Percentiles rank a stretch among this genome's conserved stretches.
Evolutionary conservation across 768 basidiomycete genomes (phyloP).

Genomic region (Russula sp.): DNA sequence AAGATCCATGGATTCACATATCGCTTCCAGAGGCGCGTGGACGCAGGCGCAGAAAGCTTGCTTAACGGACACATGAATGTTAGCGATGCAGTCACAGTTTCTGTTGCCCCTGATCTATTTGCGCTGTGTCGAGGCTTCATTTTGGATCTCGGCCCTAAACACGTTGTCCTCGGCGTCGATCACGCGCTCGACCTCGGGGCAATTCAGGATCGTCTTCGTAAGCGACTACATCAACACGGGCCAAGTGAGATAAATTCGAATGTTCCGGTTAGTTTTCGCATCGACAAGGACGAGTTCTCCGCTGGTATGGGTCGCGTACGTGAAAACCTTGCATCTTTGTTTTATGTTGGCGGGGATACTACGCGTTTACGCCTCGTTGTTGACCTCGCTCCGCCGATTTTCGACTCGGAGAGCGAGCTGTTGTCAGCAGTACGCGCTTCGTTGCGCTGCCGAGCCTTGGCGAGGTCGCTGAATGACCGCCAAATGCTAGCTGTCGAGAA

Average conservation of each 20-base stretch:
- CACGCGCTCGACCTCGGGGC: constrained; percentile 55
- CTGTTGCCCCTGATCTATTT: constrained; percentile 80
- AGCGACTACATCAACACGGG: constrained; percentile 29
- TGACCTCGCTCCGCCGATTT: constrained; percentile 65
- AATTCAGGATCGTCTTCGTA: constrained; percentile 37
- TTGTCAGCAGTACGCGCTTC: constrained; percentile 14
- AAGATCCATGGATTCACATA: constrained; percentile 80
- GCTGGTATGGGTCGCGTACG: constrained; percentile 85
- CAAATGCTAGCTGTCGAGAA: constrained; percentile 69
- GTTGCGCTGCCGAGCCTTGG: constrained; percentile 9
- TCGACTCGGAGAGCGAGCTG: constrained; percentile 35
- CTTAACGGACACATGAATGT: constrained; percentile 72
- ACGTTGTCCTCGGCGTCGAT: constrained; percentile 77
- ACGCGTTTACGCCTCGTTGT: constrained; percentile 71
- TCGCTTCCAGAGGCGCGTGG: constrained; percentile 43
- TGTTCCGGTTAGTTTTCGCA: constrained; percentile 53
- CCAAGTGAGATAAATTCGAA: constrained; percentile 21
- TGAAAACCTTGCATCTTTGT: constrained; percentile 84
- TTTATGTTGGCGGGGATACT: constrained; percentile 71
- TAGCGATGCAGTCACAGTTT: constrained; percentile 83
- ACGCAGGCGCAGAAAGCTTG: constrained; percentile 34
- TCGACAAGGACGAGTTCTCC: constrained; percentile 91
- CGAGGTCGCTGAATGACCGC: constrained; percentile 53
- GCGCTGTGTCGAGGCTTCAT: constrained; percentile 84
- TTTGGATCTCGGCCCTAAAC: constrained; percentile 54